Percentiles rank a stretch among this genome's conserved stretches.
Conservation (phyloP, 2,329 filamentous ascomycete species). For the Aspergillus melleus region DNA sequence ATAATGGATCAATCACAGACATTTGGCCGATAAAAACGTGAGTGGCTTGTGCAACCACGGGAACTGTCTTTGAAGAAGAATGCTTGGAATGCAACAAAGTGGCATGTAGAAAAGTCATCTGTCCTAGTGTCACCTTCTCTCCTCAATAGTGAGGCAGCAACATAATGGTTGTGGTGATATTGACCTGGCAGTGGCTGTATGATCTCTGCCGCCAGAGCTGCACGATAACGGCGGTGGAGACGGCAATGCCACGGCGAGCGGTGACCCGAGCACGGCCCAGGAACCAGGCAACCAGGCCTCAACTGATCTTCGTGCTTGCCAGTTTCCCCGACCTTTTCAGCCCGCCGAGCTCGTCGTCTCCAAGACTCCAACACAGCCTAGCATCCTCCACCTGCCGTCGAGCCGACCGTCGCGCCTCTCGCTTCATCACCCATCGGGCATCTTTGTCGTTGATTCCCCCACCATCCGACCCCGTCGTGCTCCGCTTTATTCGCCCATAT, state of each 20-base stretch:
- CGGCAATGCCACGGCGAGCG: neutral
- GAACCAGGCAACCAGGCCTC: neutral
- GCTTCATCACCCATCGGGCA: neutral
- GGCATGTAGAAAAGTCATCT: neutral
- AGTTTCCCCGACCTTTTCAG: neutral
- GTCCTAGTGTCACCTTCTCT: neutral
- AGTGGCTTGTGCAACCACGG: neutral
- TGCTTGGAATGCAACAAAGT: neutral
- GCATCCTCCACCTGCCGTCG: neutral
- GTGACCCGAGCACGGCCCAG: neutral
- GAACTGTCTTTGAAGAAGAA: neutral
- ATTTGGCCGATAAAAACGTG: neutral
- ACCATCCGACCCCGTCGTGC: neutral
- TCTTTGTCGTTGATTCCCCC: neutral
- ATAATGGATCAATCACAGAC: neutral
- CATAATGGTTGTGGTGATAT: neutral
- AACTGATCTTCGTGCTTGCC: neutral
- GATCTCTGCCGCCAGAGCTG: neutral
- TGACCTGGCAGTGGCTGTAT: neutral
- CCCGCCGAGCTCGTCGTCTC: neutral
- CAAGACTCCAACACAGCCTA: neutral
- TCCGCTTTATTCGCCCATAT: neutral
- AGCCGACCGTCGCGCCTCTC: neutral
- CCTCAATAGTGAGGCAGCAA: neutral
- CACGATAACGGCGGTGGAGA: neutral